Evolutionary conservation across 163 green algal genomes (phyloP).

Genomic region (Scenedesmus sp.): DNA sequence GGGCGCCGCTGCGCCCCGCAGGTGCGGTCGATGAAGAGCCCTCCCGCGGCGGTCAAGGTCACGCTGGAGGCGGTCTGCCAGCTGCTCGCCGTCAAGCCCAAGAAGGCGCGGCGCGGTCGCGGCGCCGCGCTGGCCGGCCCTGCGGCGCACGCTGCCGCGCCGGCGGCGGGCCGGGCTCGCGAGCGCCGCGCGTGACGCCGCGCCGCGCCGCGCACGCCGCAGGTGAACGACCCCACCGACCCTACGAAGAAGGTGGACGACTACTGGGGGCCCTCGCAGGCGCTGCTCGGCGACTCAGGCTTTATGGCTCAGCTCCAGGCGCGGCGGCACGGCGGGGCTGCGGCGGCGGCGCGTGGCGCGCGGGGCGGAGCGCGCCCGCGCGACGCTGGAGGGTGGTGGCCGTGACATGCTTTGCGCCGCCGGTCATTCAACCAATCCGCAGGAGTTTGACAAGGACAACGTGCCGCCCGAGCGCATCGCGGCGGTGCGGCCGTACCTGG

Average conservation of each 20-base stretch:
- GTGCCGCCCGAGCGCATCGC: conserved; percentile 68
- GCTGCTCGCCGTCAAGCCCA: conserved; percentile 74
- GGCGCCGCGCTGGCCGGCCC: too few species aligned
- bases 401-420: too few species aligned
- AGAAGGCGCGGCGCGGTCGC: conserved; percentile 54
- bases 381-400: too few species aligned
- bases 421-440: too few species aligned
- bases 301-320: conserved; percentile 47
- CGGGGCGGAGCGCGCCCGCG: too few species aligned
- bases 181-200: too few species aligned
- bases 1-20: background rate
- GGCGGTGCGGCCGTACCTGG: conserved; percentile 74
- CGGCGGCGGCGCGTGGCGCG: too few species aligned
- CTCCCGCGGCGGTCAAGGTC: conserved; percentile 62
- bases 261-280: conserved; percentile 69
- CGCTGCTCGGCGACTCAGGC: conserved; percentile 48
- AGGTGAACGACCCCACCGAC: conserved; percentile 60
- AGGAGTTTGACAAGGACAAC: too few species aligned
- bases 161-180: too few species aligned
- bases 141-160: too few species aligned
- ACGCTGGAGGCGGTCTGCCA: conserved; percentile 87
- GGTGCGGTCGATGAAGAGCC: conserved; percentile 53
- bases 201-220: too few species aligned
- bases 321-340: too few species aligned
- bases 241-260: conserved; percentile 77